Conservation (phyloP, 148 eudicot species). For the Simmondsia chinensis region DNA sequence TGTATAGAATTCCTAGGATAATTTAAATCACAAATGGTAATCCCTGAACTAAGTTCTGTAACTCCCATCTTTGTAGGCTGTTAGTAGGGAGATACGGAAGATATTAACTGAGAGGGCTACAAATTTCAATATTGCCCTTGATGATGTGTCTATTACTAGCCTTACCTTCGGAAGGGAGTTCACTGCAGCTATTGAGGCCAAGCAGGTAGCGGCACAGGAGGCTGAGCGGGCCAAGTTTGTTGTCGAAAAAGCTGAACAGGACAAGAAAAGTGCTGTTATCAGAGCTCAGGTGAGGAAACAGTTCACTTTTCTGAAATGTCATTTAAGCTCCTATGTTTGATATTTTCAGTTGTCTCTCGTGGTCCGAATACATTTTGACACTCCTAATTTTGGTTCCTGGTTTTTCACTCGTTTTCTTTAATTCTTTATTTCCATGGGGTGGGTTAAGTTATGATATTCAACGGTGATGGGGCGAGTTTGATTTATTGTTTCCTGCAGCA, state of each 20-base stretch:
- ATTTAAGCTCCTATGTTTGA: neutral
- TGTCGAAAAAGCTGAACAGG: constrained; percentile 97
- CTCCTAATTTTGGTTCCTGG: too few species aligned
- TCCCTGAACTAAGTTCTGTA: neutral
- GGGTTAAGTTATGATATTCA: too few species aligned
- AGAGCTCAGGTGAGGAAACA: constrained; percentile 74
- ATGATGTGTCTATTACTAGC: constrained; percentile 85
- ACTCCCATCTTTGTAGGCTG: constrained; percentile 35
- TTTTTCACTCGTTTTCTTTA: neutral
- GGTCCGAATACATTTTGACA: too few species aligned
- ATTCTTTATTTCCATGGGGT: too few species aligned
- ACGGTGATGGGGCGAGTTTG: too few species aligned
- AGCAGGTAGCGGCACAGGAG: constrained; percentile 98
- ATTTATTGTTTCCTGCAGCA: too few species aligned
- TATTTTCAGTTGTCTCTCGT: too few species aligned
- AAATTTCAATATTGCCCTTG: constrained; percentile 77
- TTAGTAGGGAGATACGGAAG: constrained; percentile 80
- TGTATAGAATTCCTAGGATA: too few species aligned
- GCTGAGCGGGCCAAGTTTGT: constrained; percentile 97
- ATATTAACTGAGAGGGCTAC: constrained; percentile 78
- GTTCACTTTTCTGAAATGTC: neutral
- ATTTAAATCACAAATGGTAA: too few species aligned
- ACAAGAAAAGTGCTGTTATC: constrained; percentile 85
- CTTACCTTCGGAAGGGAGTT: constrained; percentile 85
- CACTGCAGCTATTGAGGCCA: constrained; percentile 95